These are phyloP conservation scores for Globisporangium barbulae DNA, from an alignment of 352 stramenopile genomes.

Conservation along the genomic window DNA sequence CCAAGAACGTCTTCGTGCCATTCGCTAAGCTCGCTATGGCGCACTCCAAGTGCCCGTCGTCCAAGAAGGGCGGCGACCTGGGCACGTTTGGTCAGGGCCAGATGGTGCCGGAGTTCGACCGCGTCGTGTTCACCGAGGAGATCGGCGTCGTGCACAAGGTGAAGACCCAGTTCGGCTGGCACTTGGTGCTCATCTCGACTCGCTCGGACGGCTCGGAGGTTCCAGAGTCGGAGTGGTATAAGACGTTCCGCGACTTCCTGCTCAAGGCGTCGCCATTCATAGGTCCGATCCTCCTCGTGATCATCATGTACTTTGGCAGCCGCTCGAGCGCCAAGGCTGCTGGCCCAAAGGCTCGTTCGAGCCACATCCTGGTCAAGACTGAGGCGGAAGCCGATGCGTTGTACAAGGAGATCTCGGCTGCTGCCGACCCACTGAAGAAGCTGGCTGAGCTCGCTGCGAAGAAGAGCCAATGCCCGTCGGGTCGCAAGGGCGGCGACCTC, in stretches of 20 bases:
- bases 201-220: constrained; percentile 40
- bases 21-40: constrained; percentile 66
- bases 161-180: constrained; percentile 76
- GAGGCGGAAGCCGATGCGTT: constrained; percentile 59
- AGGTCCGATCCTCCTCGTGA: constrained; percentile 44
- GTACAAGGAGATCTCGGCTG: constrained; percentile 47
- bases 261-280: constrained; percentile 52
- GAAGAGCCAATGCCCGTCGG: constrained; percentile 72
- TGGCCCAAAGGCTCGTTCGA: constrained; percentile 47
- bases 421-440: constrained; percentile 48
- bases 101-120: constrained; percentile 78
- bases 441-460: constrained; percentile 56
- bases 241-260: constrained; percentile 28
- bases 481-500: constrained; percentile 59
- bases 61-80: constrained; percentile 62
- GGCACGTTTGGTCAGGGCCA: constrained; percentile 67
- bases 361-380: constrained; percentile 72
- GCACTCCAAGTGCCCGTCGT: constrained; percentile 72
- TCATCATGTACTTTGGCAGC: constrained; percentile 43
- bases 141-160: constrained; percentile 80
- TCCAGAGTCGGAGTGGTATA: constrained; percentile 30
- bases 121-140: constrained; percentile 64
- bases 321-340: constrained; percentile 22
- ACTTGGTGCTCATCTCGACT: constrained; percentile 56
- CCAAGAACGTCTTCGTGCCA: constrained; percentile 49